These are phyloP conservation scores for Pyricularia pennisetigena DNA, from an alignment of 2,329 filamentous ascomycete species.

Conservation along the genomic window DNA sequence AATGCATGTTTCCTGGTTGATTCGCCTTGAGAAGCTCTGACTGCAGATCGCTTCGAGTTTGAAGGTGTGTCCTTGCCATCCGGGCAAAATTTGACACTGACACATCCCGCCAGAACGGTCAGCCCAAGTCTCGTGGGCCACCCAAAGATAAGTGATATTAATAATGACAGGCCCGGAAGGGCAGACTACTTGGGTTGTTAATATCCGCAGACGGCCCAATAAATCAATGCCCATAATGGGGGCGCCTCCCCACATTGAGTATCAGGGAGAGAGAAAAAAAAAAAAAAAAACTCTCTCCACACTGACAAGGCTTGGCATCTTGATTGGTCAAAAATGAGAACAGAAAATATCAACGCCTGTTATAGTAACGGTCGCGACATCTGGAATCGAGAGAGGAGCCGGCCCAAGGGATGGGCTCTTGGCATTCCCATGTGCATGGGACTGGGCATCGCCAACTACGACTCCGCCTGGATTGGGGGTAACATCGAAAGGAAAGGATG, in stretches of 20 bases:
- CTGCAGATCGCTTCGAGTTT: neutral
- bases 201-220: neutral
- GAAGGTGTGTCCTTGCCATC: neutral
- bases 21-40: neutral
- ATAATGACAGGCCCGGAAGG: neutral
- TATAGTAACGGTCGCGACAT: neutral
- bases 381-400: neutral
- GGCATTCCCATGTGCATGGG: neutral
- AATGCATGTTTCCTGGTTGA: too few relatives aligned
- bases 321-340: neutral
- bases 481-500: neutral
- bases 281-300: neutral
- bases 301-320: neutral
- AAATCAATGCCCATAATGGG: neutral
- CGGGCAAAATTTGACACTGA: too few relatives aligned
- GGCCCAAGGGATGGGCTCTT: neutral
- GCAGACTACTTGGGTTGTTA: neutral
- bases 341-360: neutral
- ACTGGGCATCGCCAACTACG: neutral
- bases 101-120: neutral
- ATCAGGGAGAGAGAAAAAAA: too few relatives aligned
- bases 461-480: neutral
- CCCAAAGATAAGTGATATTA: neutral
- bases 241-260: neutral
- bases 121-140: neutral